Percentiles rank a stretch among this genome's conserved stretches.
phyloP scores from a whole-genome alignment of 768 basidiomycete species.

The Mycena kentingensis region DNA sequence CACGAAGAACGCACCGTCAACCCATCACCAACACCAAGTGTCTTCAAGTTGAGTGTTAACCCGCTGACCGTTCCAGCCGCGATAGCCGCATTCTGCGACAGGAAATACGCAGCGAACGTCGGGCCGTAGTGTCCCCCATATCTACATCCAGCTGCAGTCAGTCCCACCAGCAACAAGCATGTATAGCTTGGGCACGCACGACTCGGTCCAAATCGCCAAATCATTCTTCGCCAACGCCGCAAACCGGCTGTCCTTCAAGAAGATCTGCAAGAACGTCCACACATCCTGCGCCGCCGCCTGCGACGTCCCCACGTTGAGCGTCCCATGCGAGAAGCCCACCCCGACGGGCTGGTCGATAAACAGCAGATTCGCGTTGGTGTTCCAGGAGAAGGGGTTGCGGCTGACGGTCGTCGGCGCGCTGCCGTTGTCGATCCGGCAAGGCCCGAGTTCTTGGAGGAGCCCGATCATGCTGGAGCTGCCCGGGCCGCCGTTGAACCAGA shows the following conservation, averaged over 20 bases:
- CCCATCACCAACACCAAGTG: slow-evolving; percentile 65
- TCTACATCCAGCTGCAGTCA: slow-evolving; percentile 30
- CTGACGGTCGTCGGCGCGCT: slow-evolving; percentile 47
- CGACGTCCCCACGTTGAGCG: slow-evolving; percentile 50
- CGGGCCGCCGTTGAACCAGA: slow-evolving; percentile 72
- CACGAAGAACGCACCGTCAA: slow-evolving; percentile 45
- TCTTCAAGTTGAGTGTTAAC: slow-evolving; percentile 56
- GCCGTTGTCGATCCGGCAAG: slow-evolving; percentile 66
- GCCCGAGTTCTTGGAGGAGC: slow-evolving; percentile 74
- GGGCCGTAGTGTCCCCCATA: slow-evolving; percentile 77
- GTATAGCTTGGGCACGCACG: slow-evolving; percentile 33
- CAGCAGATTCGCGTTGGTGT: slow-evolving; percentile 56
- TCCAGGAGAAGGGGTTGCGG: slow-evolving; percentile 60
- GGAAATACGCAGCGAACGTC: slow-evolving; percentile 64
- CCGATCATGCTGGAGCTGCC: slow-evolving; percentile 63
- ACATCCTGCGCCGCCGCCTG: slow-evolving; percentile 55
- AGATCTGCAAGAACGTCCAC: slow-evolving; percentile 67
- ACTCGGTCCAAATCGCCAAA: slow-evolving; percentile 67
- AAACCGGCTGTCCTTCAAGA: slow-evolving; percentile 57
- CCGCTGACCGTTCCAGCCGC: slow-evolving; percentile 46
- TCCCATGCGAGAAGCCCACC: slow-evolving; percentile 63
- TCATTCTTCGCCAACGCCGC: slow-evolving; percentile 44
- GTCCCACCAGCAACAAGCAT: neutral
- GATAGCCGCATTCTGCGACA: slow-evolving; percentile 61
- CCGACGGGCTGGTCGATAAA: slow-evolving; percentile 68